Evolutionary conservation across 768 basidiomycete genomes (phyloP).

Genomic region (Lentinus tigrinus): DNA sequence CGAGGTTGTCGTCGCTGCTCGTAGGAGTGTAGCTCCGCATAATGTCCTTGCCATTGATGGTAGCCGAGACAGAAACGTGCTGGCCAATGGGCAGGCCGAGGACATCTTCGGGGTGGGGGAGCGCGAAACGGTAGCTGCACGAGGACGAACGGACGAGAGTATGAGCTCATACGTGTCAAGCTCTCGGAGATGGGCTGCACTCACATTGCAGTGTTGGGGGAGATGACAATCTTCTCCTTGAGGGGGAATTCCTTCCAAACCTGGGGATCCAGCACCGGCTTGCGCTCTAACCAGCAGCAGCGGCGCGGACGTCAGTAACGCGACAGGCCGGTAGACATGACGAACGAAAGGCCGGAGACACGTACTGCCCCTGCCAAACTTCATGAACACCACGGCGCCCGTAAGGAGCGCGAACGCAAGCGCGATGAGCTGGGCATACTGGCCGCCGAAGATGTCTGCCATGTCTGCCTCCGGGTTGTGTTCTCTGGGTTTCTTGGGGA

Average conservation of each 20-base stretch:
- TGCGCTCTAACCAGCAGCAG: slow-evolving; percentile 45
- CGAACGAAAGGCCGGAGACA: neutral
- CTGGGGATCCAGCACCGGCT: slow-evolving; percentile 70
- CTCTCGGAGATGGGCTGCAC: slow-evolving; percentile 24
- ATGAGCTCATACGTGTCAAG: neutral
- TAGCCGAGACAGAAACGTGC: slow-evolving; percentile 90
- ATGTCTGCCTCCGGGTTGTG: slow-evolving; percentile 2
- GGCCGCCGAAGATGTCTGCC: slow-evolving; percentile 26
- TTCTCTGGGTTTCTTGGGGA: slow-evolving; percentile 33
- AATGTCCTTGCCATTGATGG: slow-evolving; percentile 89
- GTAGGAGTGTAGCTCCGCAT: slow-evolving; percentile 95
- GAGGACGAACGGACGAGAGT: slow-evolving; percentile 2
- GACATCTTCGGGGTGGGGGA: slow-evolving; percentile 70
- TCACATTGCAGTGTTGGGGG: slow-evolving; percentile 94
- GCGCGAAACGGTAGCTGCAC: slow-evolving; percentile 84
- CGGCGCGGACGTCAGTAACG: neutral
- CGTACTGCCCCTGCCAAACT: slow-evolving; percentile 32
- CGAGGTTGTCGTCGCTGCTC: slow-evolving; percentile 87
- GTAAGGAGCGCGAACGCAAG: slow-evolving; percentile 50
- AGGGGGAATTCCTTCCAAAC: slow-evolving; percentile 85
- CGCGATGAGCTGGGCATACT: slow-evolving; percentile 47
- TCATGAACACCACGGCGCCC: slow-evolving; percentile 52
- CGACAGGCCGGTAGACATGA: neutral
- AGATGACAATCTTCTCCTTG: slow-evolving; percentile 76
- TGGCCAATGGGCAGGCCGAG: slow-evolving; percentile 96